Base-by-base conservation (phyloP, 192 early-diverging fungal species). In the Linnemannia elongata region DNA sequence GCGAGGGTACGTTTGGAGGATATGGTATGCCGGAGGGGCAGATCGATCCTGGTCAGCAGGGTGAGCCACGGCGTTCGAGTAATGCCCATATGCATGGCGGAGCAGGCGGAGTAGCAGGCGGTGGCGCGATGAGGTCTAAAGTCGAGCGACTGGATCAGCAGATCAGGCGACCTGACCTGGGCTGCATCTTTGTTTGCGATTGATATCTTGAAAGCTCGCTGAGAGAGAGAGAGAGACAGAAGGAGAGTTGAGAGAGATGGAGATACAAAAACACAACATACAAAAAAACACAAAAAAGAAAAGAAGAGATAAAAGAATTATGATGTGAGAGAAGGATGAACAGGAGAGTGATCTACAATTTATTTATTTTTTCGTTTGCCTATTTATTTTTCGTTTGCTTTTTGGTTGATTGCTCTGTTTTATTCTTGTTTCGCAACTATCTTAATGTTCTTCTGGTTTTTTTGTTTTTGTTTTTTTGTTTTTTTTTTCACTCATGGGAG, bases 131-230 rank as follows among this genome's bases (percentile, higher is more conserved):
- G 22, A 79, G 77, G 60, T 38, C 78, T 27, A 60, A 69, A 22
- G 54, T 86, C 52, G 83, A 86, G 54, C 27, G 42, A 30, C 70
- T 86, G 52, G 83, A 86, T 30, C 83, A 86, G 36, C 83, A 86
- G 41, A 86, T 86, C 42, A 69, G 75, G 39, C 54, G 78, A 18
- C 83, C 83, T 3, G 83, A 86, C 71, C 69, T 77, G 36, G 83
- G 74, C 2, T 86, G 83, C 55, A 86, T 86, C 24, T 86, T 80
- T 81, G 83, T 86, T 38, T 30, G 42, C 36, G 83, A 86, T 60
- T 55, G 54, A 57, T 8, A n/a, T 63, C 39, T 30, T 77, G 70
- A 17, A 54, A 35, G 44, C 22, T 9, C 10, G 30, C 15, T 18
- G 33, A 60, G 63, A 9, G 38, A 39, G 38, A 39, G 38, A 39